Evolutionary conservation across 345 rosid species (phyloP).

Genomic region (Syzygium grande): DNA sequence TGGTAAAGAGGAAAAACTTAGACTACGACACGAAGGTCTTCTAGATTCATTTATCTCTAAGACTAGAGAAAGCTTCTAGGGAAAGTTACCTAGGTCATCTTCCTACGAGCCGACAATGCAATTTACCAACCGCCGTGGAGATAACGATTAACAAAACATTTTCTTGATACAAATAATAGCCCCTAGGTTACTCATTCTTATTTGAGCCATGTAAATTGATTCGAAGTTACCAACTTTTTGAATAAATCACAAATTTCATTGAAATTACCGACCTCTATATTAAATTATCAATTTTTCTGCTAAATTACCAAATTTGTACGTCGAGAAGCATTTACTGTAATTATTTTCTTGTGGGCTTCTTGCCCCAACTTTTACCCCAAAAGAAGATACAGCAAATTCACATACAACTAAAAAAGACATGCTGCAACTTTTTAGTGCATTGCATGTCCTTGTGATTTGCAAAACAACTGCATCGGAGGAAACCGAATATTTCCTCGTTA

Average conservation of each 20-base stretch:
- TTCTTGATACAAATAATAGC: not conserved
- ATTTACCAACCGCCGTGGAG: not conserved
- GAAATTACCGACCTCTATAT: not conserved
- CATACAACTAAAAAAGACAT: not conserved
- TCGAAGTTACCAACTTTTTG: not conserved
- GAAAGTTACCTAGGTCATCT: not conserved
- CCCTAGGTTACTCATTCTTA: not conserved
- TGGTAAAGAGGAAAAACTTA: not conserved
- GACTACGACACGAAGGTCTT: not conserved
- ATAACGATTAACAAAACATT: not conserved
- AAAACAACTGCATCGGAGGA: not conserved
- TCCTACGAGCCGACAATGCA: not conserved
- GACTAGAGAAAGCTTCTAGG: not conserved
- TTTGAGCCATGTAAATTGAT: not conserved
- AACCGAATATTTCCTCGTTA: not conserved
- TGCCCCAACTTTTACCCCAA: not conserved
- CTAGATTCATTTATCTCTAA: not conserved
- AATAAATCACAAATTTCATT: not conserved
- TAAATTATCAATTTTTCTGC: not conserved
- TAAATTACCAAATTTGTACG: not conserved
- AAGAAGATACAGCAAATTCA: not conserved
- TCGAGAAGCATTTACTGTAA: not conserved
- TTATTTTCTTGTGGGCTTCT: not conserved
- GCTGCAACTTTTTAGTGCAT: not conserved
- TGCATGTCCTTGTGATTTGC: not conserved